Evolutionary conservation across 2,329 filamentous ascomycete species (phyloP), one percentile per base, ranked within the genome.

Genomic region (Botrytis byssoidea): DNA sequence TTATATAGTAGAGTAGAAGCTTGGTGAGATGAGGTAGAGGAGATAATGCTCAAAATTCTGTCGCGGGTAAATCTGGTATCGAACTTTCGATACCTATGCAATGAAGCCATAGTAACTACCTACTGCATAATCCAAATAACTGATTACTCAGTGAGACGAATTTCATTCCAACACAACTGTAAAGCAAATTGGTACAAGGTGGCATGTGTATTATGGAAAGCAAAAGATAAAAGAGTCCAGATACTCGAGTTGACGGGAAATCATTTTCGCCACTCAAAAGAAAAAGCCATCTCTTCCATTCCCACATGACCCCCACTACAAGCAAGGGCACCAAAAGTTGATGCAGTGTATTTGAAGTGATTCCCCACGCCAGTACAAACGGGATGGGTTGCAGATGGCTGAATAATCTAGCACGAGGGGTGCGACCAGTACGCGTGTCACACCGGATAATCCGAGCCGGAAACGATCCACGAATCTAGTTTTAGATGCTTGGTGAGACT

Each of bases 321-420:
- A 42, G 25, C 8, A 37, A 57, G 29, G 40, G 46, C 48, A 69
- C 37, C 35, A 42, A 44, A 69, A 25, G 1, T 9, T 8, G 29
- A 68, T 57, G 35, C 25, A 57, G 51, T 69, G 66, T 69, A 57
- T 67, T 4, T 57, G 35, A 69, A 69, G 35, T 29, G n/a, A 16
- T 25, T 69, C 37, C 48, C 66, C 48, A 42, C 48, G 37, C 66
- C 22, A 69, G 14, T 69, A 16, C 37, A 32, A 69, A 68, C n/a
- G 66, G 48, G 51, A 44, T 69, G 18, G 32, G 48, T 32, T 69
- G 66, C 48, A 68, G 48, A 68, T 68, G n/a, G 66, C 37, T 42
- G 66, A 68, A 42, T 20, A n/a, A 22, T 42, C 66, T 44, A 68
- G 66, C 48, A 48, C 48, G 48, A 42, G 48, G 18, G 48, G 48